phyloP scores from a whole-genome alignment of 331 rosid genomes.

The Stylosanthes scabra region DNA sequence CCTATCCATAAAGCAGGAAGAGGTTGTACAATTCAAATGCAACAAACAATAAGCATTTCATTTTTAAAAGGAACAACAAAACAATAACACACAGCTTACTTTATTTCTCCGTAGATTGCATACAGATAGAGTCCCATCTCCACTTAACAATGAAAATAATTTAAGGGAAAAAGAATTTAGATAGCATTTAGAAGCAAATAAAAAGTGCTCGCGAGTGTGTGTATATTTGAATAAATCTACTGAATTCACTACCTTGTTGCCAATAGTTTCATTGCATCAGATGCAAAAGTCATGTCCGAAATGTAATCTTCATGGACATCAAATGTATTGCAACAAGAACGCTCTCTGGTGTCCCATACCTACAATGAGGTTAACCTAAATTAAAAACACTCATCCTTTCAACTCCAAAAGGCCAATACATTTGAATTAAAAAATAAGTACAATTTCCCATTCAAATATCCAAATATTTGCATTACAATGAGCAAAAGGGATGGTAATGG shows the following conservation, averaged over 20 bases:
- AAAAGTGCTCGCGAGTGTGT: too few species aligned
- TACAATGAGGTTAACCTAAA: slow-evolving; percentile 33
- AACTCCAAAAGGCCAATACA: not conserved
- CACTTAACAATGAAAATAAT: slow-evolving; percentile 60
- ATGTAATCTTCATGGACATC: slow-evolving; percentile 74
- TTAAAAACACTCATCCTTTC: slow-evolving; percentile 13
- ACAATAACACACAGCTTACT: slow-evolving; percentile 53
- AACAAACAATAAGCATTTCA: not conserved
- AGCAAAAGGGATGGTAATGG: not conserved
- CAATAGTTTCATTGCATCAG: slow-evolving; percentile 81
- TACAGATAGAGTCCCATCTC: slow-evolving; percentile 95
- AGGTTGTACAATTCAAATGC: slow-evolving; percentile 3
- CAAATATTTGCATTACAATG: slow-evolving; percentile 5
- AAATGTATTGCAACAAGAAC: slow-evolving; percentile 80
- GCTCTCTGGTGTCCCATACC: slow-evolving; percentile 96
- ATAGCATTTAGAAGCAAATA: not conserved
- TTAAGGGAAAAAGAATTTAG: slow-evolving; percentile 12
- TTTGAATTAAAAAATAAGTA: not conserved
- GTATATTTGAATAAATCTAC: not conserved
- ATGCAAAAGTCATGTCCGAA: slow-evolving; percentile 77
- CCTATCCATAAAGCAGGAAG: slow-evolving; percentile 51
- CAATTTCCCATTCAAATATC: not conserved
- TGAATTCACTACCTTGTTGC: slow-evolving; percentile 72
- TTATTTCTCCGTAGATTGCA: slow-evolving; percentile 85
- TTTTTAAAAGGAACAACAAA: slow-evolving; percentile 18